Percentiles rank a stretch among this genome's conserved stretches.
Conservation (phyloP, 2,329 filamentous ascomycete genomes). For the Aureobasidium sp. region DNA sequence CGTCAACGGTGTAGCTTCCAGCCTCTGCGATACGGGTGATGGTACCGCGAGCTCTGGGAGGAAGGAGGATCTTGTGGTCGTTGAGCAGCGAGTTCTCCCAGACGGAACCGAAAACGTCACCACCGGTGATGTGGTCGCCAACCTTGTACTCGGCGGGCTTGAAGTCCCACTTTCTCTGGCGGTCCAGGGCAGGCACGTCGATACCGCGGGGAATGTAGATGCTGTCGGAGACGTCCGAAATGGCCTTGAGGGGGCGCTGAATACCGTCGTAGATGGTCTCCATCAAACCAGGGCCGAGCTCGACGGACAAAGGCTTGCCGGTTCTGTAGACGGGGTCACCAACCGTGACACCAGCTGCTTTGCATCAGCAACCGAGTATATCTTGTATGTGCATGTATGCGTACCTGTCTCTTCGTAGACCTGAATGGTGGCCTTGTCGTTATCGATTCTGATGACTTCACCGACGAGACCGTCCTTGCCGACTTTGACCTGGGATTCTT, state of each 20-base stretch:
- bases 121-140: slow-evolving; percentile 92
- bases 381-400: slow-evolving; percentile 16
- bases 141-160: slow-evolving; percentile 74
- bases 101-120: slow-evolving; percentile 91
- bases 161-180: slow-evolving; percentile 93
- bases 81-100: slow-evolving; percentile 93
- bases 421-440: slow-evolving; percentile 93
- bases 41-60: slow-evolving; percentile 79
- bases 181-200: slow-evolving; percentile 75
- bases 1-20: slow-evolving; percentile 86
- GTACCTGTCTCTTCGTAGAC: slow-evolving; percentile 98
- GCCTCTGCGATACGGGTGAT: slow-evolving; percentile 86
- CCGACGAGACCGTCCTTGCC: slow-evolving; percentile 87
- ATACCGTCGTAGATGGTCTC: slow-evolving; percentile 99
- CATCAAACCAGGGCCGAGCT: slow-evolving; percentile 92
- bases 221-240: slow-evolving; percentile 66
- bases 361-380: neutral
- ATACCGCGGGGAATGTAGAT: slow-evolving; percentile 99
- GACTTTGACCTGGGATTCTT: slow-evolving; percentile 55
- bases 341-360: slow-evolving; percentile 82
- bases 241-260: slow-evolving; percentile 83
- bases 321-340: slow-evolving; percentile 87
- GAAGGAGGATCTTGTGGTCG: slow-evolving; percentile 87
- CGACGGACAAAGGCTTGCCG: slow-evolving; percentile 92
- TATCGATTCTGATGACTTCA: slow-evolving; percentile 96